phyloP scores from a whole-genome alignment of 2,329 filamentous ascomycete species.

The Leptodontidium sp. region DNA sequence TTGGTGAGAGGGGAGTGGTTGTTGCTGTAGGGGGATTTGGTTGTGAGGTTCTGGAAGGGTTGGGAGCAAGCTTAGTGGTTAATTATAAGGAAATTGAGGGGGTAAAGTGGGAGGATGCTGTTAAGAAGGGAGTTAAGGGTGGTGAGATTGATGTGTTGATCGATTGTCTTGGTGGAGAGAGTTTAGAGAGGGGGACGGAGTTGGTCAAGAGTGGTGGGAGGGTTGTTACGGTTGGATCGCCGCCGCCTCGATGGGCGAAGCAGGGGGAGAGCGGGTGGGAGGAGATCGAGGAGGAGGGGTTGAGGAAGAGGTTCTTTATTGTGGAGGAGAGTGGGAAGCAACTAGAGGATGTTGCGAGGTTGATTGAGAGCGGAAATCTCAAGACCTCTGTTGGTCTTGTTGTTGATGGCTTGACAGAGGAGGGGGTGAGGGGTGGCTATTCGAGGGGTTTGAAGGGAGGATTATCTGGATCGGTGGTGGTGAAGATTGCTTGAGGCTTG shows the following conservation, averaged over 20 bases:
- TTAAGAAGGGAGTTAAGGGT: constrained; percentile 6
- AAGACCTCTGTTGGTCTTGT: constrained; percentile 27
- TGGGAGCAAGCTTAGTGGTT: constrained; percentile 26
- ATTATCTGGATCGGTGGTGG: constrained; percentile 29
- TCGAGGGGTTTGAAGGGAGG: constrained; percentile 30
- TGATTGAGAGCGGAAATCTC: constrained; percentile 21
- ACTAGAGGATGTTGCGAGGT: constrained; percentile 20
- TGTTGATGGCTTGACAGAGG: constrained; percentile 28
- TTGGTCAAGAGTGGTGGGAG: constrained; percentile 23
- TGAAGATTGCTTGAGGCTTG: constrained; percentile 27
- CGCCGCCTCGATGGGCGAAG: constrained; percentile 23
- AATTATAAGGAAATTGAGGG: constrained; percentile 27
- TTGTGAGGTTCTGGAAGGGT: constrained; percentile 21
- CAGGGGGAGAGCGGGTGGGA: constrained; percentile 27
- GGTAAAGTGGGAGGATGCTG: constrained; percentile 22
- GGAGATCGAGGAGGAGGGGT: constrained; percentile 20
- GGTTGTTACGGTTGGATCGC: constrained; percentile 29
- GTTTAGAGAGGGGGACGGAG: constrained; percentile 20
- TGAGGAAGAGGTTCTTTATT: constrained; percentile 33
- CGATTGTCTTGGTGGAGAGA: constrained; percentile 28
- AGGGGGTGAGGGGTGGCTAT: constrained; percentile 29
- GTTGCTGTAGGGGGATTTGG: constrained; percentile 29
- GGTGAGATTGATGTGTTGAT: constrained; percentile 21
- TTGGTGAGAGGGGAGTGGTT: constrained; percentile 22
- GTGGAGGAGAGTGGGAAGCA: constrained; percentile 26